These are phyloP conservation scores for Aspergillus sclerotioniger DNA, from an alignment of 495 filamentous ascomycete species.

Conservation along the genomic window DNA sequence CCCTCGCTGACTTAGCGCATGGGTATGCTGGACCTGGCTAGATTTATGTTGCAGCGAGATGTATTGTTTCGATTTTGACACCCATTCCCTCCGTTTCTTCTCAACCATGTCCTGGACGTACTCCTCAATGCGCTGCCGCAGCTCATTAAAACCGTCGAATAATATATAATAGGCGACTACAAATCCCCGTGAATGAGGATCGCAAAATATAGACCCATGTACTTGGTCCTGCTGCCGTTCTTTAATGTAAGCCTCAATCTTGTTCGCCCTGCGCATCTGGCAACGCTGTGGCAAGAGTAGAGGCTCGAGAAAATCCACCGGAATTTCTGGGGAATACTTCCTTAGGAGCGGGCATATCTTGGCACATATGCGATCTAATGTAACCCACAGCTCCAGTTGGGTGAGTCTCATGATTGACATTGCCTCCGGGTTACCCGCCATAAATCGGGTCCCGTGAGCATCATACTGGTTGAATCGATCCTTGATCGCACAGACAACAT, in stretches of 20 bases:
- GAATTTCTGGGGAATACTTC: slow-evolving; percentile 51
- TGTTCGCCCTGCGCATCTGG: slow-evolving; percentile 48
- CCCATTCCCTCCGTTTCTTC: slow-evolving; percentile 44
- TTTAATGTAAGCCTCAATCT: slow-evolving; percentile 49
- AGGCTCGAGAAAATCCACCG: slow-evolving; percentile 35
- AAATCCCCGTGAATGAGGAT: slow-evolving; percentile 37
- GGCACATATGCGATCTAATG: slow-evolving; percentile 51
- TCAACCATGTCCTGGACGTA: slow-evolving; percentile 25
- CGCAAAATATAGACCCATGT: slow-evolving; percentile 30
- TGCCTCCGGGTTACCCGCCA: slow-evolving; percentile 42
- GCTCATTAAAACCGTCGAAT: not conserved
- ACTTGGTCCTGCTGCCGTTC: slow-evolving; percentile 17
- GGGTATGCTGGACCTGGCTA: slow-evolving; percentile 1
- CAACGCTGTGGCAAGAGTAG: slow-evolving; percentile 45
- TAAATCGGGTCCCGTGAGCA: slow-evolving; percentile 26
- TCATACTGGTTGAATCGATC: slow-evolving; percentile 31
- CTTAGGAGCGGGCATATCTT: slow-evolving; percentile 38
- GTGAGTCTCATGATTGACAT: slow-evolving; percentile 57
- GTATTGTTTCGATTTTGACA: slow-evolving; percentile 25
- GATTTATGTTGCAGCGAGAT: not conserved
- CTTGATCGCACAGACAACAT: slow-evolving; percentile 22
- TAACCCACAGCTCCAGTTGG: slow-evolving; percentile 59
- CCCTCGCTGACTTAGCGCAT: slow-evolving; percentile 24
- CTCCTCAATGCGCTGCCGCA: slow-evolving; percentile 32
- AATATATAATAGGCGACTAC: slow-evolving; percentile 43